A percentile compares a stretch with the other conserved stretches of the same genome.
phyloP scores from a whole-genome alignment of 805 yeast species.

The Myxozyma udenii region DNA sequence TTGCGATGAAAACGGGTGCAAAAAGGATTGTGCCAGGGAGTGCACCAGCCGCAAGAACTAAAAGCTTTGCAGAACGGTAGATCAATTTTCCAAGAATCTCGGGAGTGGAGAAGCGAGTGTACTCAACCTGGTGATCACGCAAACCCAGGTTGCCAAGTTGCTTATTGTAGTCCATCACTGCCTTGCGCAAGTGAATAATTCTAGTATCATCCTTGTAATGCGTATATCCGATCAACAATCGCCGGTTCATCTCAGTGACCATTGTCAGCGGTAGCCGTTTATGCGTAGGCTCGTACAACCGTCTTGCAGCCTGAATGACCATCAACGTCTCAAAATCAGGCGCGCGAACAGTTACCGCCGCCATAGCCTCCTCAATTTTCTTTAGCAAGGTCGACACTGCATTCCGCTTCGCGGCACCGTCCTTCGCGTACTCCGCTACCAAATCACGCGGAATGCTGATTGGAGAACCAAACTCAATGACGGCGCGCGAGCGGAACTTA shows the following conservation, averaged over 20 bases:
- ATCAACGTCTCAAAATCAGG: constrained; percentile 85
- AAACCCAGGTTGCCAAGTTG: constrained; percentile 60
- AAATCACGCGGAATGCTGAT: constrained; percentile 61
- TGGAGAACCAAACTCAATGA: constrained; percentile 89
- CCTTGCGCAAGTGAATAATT: constrained; percentile 56
- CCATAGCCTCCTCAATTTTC: constrained; percentile 66
- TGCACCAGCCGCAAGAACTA: constrained; percentile 58
- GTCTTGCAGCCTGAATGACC: constrained; percentile 86
- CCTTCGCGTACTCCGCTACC: constrained; percentile 59
- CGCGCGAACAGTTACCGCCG: constrained; percentile 82
- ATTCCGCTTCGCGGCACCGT: constrained; percentile 64
- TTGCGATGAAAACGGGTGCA: constrained; percentile 79
- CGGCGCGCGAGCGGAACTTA: constrained; percentile 92
- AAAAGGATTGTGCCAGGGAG: constrained; percentile 87
- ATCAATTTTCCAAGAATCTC: constrained; percentile 48
- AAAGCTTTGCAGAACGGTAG: constrained; percentile 55
- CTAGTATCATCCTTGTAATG: constrained; percentile 68
- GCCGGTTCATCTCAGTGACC: constrained; percentile 85
- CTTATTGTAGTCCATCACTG: constrained; percentile 68
- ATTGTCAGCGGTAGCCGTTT: constrained; percentile 73
- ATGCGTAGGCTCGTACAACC: constrained; percentile 75
- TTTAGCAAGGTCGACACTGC: constrained; percentile 73
- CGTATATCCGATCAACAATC: constrained; percentile 78
- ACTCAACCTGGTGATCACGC: constrained; percentile 69
- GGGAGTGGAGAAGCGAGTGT: constrained; percentile 50